A percentile compares a stretch with the other conserved stretches of the same genome.
phyloP scores from a whole-genome alignment of 1,284 basidiomycete genomes.

The Dichomitus squalens region DNA sequence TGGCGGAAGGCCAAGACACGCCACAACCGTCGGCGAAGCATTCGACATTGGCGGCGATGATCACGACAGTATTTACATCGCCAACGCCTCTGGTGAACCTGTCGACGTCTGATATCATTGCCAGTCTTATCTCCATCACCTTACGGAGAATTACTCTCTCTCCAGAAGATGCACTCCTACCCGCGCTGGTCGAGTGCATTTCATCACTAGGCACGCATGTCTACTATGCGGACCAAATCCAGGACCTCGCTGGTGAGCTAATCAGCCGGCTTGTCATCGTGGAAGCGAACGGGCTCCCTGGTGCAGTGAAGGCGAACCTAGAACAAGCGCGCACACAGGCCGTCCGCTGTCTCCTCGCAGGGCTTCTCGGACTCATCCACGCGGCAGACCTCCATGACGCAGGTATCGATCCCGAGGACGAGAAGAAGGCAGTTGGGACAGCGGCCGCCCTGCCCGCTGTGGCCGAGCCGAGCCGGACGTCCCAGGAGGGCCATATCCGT shows the following conservation, averaged over 20 bases:
- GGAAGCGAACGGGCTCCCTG: slow-evolving; percentile 64
- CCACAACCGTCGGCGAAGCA: slow-evolving; percentile 58
- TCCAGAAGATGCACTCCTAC: slow-evolving; percentile 69
- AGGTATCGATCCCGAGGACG: slow-evolving; percentile 35
- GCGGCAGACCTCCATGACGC: slow-evolving; percentile 56
- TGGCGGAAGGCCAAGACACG: slow-evolving; percentile 71
- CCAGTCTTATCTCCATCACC: slow-evolving; percentile 75
- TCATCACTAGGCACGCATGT: slow-evolving; percentile 87
- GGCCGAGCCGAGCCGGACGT: slow-evolving; percentile 14
- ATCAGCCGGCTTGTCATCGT: slow-evolving; percentile 75
- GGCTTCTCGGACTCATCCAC: slow-evolving; percentile 71
- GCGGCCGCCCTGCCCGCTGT: slow-evolving; percentile 16
- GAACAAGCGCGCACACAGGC: slow-evolving; percentile 63
- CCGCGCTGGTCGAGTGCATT: slow-evolving; percentile 78
- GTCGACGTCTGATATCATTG: slow-evolving; percentile 88
- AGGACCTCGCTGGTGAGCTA: slow-evolving; percentile 88
- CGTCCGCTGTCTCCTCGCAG: slow-evolving; percentile 74
- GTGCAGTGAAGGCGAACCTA: slow-evolving; percentile 45
- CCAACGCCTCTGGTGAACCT: slow-evolving; percentile 86
- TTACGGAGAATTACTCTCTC: slow-evolving; percentile 72
- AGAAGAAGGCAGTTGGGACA: slow-evolving; percentile 25
- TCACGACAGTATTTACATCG: slow-evolving; percentile 83
- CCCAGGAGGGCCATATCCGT: slow-evolving; percentile 26
- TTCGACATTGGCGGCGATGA: slow-evolving; percentile 77
- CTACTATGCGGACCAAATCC: slow-evolving; percentile 96